Conservation (phyloP, 352 stramenopile species). For the Phytophthora hibernalis region DNA sequence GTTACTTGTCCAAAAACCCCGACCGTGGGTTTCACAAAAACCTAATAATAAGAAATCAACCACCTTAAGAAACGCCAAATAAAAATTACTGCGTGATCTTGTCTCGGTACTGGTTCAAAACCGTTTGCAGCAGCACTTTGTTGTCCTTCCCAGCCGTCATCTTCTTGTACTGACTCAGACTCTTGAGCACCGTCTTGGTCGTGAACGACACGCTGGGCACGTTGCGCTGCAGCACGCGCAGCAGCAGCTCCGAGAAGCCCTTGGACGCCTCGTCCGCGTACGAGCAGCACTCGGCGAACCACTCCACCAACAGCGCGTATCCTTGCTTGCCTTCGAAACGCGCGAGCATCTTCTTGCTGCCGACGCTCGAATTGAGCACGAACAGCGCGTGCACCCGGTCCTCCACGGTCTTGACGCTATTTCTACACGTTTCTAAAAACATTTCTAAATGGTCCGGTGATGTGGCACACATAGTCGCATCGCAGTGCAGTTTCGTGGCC, state of each 20-base stretch:
- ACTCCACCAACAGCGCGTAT: constrained; percentile 65
- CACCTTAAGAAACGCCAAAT: neutral
- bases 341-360: constrained; percentile 34
- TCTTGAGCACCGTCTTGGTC: constrained; percentile 53
- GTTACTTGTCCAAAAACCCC: too few relatives aligned
- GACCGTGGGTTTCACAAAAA: constrained; percentile 11
- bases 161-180: constrained; percentile 32
- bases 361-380: constrained; percentile 62
- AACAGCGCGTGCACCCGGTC: constrained; percentile 68
- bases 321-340: constrained; percentile 67
- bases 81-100: constrained; percentile 27
- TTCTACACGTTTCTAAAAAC: constrained; percentile 48
- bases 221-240: constrained; percentile 63
- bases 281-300: constrained; percentile 55
- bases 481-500: constrained; percentile 53
- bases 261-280: constrained; percentile 60
- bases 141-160: constrained; percentile 47
- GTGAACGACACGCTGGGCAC: constrained; percentile 55
- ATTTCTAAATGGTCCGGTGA: constrained; percentile 43
- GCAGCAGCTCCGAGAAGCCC: constrained; percentile 53
- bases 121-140: constrained; percentile 55
- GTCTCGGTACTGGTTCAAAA: constrained; percentile 47
- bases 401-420: constrained; percentile 50
- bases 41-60: constrained; percentile 29
- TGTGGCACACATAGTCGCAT: constrained; percentile 40